A percentile compares a stretch with the other conserved stretches of the same genome.
Conservation (phyloP, 768 basidiomycete genomes). For the Psilocybe cubensis region DNA sequence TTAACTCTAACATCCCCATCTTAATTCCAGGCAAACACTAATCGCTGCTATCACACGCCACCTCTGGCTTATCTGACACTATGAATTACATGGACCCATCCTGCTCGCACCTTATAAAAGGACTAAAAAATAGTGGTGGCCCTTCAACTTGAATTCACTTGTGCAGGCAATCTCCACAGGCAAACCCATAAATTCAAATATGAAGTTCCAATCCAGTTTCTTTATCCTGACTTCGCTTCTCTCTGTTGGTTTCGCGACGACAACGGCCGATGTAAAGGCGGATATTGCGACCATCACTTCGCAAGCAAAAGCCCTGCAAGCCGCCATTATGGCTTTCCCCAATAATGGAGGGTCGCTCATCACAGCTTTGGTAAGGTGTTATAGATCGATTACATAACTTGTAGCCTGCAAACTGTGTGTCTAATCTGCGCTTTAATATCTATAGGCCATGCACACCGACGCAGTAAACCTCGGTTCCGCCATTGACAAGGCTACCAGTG, state of each 20-base stretch:
- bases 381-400: background rate
- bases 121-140: background rate
- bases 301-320: constrained; percentile 31
- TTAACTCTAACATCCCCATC: background rate
- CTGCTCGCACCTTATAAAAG: background rate
- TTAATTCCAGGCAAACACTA: constrained; percentile 1
- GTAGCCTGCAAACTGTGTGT: too few relatives aligned
- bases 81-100: background rate
- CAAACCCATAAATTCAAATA: constrained; percentile 3
- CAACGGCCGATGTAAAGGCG: constrained; percentile 29
- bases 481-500: constrained; percentile 29
- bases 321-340: constrained; percentile 33
- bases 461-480: constrained; percentile 21
- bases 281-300: constrained; percentile 32
- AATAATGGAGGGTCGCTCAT: constrained; percentile 22
- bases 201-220: constrained; percentile 31
- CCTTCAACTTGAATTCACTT: background rate
- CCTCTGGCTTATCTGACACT: constrained; percentile 6
- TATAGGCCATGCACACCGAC: constrained; percentile 28
- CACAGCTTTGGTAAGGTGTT: constrained; percentile 29
- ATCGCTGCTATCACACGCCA: constrained; percentile 14
- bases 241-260: constrained; percentile 25
- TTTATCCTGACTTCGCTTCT: constrained; percentile 28
- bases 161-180: background rate
- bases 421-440: background rate